These are phyloP conservation scores for Cystobasidium tubakii DNA, from an alignment of 768 basidiomycete genomes.

Conservation along the genomic window DNA sequence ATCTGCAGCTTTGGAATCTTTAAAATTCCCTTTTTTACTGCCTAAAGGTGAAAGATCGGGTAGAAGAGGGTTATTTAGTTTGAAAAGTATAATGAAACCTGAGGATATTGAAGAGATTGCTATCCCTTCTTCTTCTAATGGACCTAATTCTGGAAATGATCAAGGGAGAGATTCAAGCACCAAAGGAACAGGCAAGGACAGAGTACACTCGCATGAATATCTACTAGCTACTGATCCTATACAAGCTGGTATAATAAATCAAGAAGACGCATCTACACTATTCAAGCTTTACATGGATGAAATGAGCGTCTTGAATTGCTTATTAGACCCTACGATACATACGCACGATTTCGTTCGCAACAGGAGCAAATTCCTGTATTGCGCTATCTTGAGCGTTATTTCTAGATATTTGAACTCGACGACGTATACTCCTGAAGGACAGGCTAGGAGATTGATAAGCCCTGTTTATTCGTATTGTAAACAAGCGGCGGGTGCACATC, in stretches of 20 bases:
- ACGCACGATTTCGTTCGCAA: slow-evolving; percentile 31
- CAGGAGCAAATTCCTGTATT: slow-evolving; percentile 13
- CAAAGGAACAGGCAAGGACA: background rate
- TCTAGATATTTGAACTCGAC: slow-evolving; percentile 33
- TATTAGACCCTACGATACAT: slow-evolving; percentile 48
- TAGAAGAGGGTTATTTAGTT: slow-evolving; percentile 22
- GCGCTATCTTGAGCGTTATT: slow-evolving; percentile 30
- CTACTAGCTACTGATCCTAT: slow-evolving; percentile 26
- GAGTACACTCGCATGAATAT: background rate
- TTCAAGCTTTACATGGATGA: slow-evolving; percentile 61
- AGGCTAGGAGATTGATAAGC: slow-evolving; percentile 13
- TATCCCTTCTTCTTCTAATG: background rate
- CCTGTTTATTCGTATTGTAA: slow-evolving; percentile 33
- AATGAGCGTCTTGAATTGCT: slow-evolving; percentile 80
- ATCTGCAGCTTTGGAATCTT: background rate
- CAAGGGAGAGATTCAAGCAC: background rate
- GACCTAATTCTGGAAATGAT: background rate
- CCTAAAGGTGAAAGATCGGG: slow-evolving; percentile 18
- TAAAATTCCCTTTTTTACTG: slow-evolving; percentile 30
- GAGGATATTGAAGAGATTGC: slow-evolving; percentile 12
- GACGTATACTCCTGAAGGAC: slow-evolving; percentile 1
- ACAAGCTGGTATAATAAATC: slow-evolving; percentile 5
- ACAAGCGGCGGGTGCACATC: slow-evolving; percentile 18
- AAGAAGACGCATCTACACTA: slow-evolving; percentile 25
- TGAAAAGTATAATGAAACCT: slow-evolving; percentile 19